A percentile compares a stretch with the other conserved stretches of the same genome.
Conservation (phyloP, 805 yeast species). For the Yamadazyma ubonensis region DNA sequence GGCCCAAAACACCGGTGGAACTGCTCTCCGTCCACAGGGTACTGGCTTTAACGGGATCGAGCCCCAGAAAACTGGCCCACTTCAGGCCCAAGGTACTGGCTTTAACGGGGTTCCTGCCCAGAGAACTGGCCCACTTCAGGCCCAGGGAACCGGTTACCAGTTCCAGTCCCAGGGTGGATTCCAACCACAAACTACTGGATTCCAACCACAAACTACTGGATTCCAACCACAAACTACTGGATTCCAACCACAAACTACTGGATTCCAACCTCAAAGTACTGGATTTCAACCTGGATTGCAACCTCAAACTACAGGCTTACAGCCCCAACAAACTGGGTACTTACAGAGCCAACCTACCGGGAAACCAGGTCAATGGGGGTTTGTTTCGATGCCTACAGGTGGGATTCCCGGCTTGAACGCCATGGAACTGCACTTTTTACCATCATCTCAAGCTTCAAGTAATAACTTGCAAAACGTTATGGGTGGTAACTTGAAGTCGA, state of each 20-base stretch:
- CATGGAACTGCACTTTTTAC: slow-evolving; percentile 67
- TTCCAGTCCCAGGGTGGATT: slow-evolving; percentile 12
- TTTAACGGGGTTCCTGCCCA: slow-evolving; percentile 19
- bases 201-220: slow-evolving; percentile 19
- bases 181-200: slow-evolving; percentile 18
- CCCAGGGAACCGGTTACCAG: slow-evolving; percentile 20
- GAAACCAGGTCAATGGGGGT: slow-evolving; percentile 79
- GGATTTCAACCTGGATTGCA: slow-evolving; percentile 22
- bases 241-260: slow-evolving; percentile 27
- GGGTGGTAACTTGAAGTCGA: slow-evolving; percentile 47
- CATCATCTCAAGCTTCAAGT: slow-evolving; percentile 39
- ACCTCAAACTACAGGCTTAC: slow-evolving; percentile 31
- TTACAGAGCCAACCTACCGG: slow-evolving; percentile 60
- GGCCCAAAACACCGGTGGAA: slow-evolving; percentile 19
- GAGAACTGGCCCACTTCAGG: slow-evolving; percentile 20
- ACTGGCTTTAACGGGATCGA: slow-evolving; percentile 21
- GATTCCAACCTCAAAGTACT: slow-evolving; percentile 21
- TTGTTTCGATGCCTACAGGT: slow-evolving; percentile 65
- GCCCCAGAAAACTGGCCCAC: slow-evolving; percentile 22
- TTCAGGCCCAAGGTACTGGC: slow-evolving; percentile 24
- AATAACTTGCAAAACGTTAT: slow-evolving; percentile 42
- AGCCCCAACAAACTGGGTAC: slow-evolving; percentile 33
- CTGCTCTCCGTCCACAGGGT: slow-evolving; percentile 19
- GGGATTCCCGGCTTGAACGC: slow-evolving; percentile 70
- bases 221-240: slow-evolving; percentile 25